Conservation (phyloP, 352 stramenopile species). For the Pythium apleroticum region DNA sequence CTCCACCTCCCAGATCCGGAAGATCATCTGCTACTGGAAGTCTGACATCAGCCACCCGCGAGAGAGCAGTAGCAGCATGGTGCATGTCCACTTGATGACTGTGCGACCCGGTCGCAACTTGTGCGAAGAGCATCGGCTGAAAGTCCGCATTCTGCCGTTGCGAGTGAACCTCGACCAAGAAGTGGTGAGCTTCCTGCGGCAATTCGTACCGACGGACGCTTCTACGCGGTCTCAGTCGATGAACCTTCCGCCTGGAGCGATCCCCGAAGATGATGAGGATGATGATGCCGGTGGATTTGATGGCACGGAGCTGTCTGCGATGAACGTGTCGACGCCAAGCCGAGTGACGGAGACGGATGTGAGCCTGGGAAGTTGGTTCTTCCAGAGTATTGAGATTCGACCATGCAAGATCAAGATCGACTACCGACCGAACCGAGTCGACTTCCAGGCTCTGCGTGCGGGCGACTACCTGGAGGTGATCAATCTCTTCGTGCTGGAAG, state of each 20-base stretch:
- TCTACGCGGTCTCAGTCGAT: not conserved
- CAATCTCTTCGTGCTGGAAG: constrained; percentile 87
- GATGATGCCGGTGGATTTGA: constrained; percentile 25
- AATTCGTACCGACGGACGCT: constrained; percentile 60
- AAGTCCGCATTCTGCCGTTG: constrained; percentile 70
- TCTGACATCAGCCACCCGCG: constrained; percentile 77
- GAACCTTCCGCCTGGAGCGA: not conserved
- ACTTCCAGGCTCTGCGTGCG: constrained; percentile 77
- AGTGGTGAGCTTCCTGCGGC: constrained; percentile 82
- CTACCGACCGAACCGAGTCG: constrained; percentile 85
- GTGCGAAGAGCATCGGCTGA: constrained; percentile 83
- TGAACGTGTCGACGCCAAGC: constrained; percentile 25
- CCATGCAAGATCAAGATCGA: constrained; percentile 92
- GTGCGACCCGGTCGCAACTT: constrained; percentile 72
- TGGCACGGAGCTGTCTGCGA: constrained; percentile 55
- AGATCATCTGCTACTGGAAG: constrained; percentile 91
- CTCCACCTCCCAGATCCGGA: constrained; percentile 87
- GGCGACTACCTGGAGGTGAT: constrained; percentile 89
- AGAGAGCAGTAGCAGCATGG: constrained; percentile 84
- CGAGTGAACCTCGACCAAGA: constrained; percentile 88
- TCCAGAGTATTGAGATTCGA: constrained; percentile 86
- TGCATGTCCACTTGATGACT: constrained; percentile 77
- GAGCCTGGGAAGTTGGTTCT: constrained; percentile 72
- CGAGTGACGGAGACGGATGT: constrained; percentile 43
- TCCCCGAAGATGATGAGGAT: constrained; percentile 23